A percentile compares a stretch with the other conserved stretches of the same genome.
Conservation (phyloP, 73 alveolate species). For the Paramecium pentaurelia region DNA sequence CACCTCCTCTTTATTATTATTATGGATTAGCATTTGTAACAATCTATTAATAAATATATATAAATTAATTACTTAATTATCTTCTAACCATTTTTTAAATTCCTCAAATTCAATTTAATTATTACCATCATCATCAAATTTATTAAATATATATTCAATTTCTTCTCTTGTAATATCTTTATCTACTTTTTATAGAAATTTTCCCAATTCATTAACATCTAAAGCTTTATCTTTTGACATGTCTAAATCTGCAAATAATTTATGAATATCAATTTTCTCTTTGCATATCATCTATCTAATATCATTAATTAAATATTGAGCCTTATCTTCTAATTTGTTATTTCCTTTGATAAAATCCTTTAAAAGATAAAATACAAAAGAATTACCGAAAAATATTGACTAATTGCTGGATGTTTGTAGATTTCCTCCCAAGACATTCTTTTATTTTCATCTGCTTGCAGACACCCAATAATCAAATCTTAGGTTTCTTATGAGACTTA, state of each 20-base stretch:
- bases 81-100: slow-evolving; percentile 59
- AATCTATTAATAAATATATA: background rate
- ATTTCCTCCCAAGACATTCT: slow-evolving; percentile 61
- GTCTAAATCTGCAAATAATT: slow-evolving; percentile 53
- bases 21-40: slow-evolving; percentile 4
- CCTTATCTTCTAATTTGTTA: slow-evolving; percentile 57
- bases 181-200: slow-evolving; percentile 45
- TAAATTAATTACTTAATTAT: slow-evolving; percentile 10
- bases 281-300: slow-evolving; percentile 53
- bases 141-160: slow-evolving; percentile 59
- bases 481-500: slow-evolving; percentile 41
- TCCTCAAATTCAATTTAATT: slow-evolving; percentile 57
- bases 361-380: background rate
- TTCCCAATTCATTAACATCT: slow-evolving; percentile 57
- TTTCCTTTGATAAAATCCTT: slow-evolving; percentile 42
- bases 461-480: slow-evolving; percentile 47
- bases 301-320: slow-evolving; percentile 56
- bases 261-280: slow-evolving; percentile 50
- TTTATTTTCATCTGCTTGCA: slow-evolving; percentile 50
- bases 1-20: slow-evolving; percentile 27
- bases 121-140: slow-evolving; percentile 62
- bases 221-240: slow-evolving; percentile 56
- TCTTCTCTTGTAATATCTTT: slow-evolving; percentile 54
- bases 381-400: background rate
- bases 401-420: slow-evolving; percentile 57